Base-by-base conservation (phyloP, 2,329 filamentous ascomycete genomes). In the Paradendryphiella salina region DNA sequence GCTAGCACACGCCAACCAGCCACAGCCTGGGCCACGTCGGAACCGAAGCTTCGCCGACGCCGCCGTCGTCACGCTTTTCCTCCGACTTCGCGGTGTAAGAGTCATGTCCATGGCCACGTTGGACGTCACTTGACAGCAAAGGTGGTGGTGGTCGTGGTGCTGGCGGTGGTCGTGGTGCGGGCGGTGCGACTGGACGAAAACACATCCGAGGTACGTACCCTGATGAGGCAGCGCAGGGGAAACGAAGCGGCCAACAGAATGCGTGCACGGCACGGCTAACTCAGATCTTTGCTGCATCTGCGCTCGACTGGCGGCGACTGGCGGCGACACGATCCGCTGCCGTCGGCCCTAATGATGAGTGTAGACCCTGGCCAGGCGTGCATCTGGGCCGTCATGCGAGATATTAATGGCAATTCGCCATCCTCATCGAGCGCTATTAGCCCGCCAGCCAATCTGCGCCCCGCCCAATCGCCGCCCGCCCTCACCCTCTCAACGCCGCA, bases 351-450 rank as follows among this genome's bases (percentile, higher is more conserved):
- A 37, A 31, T 51, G 48, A 20, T 42, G 35, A 46, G 52, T 43
- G 52, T 47, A 47, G 56, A 53, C 56, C 54, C 61, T 59, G 54
- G 51, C 53, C 50, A 52, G 52, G 59, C 57, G 51, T 41, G 46
- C 42, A 20, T 41, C 46, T 62, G 47, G 49, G 52, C 57, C 52
- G 46, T 13, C 42, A 18, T 33, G 29, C 35, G 60, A 23, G 54
- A 54, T 70, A 71, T 71, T 72, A 71, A 70, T 70, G 66, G 66
- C 60, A 61, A 58, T 64, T 59, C 8, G 13, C 1, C 43, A 56
- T 47, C 61, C 62, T 23, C n/a, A 61, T 67, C 9, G 28, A 54
- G 68, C 47, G 14, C 31, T 59, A 59, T 70, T 69, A 63, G 65
- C 55, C 38, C 35, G 15, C 15, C 44, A 36, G 32, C 26, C 47